Evolutionary conservation across 352 stramenopile genomes (phyloP).

Genomic region (Globisporangium barbulae): DNA sequence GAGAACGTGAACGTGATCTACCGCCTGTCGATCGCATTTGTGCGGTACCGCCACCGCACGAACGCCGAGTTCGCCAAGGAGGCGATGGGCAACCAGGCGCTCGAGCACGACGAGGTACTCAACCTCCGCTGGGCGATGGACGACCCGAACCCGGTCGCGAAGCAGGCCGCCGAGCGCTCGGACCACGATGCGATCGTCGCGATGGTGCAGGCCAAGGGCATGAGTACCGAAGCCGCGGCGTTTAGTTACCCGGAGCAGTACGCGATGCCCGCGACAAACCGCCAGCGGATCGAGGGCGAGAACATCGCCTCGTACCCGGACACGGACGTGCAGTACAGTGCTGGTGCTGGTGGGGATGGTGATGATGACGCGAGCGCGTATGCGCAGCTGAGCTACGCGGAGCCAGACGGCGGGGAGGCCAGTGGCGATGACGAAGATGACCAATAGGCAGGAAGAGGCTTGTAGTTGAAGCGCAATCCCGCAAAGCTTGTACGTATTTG

Average conservation of each 20-base stretch:
- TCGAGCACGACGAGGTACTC: slow-evolving; percentile 88
- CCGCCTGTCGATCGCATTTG: slow-evolving; percentile 89
- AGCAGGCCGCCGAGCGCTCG: slow-evolving; percentile 78
- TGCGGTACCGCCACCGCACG: slow-evolving; percentile 78
- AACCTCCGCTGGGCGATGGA: slow-evolving; percentile 93
- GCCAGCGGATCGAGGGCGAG: slow-evolving; percentile 60
- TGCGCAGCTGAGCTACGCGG: slow-evolving; percentile 59
- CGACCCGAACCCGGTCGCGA: slow-evolving; percentile 92
- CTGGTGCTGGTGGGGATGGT: not conserved
- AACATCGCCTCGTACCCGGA: slow-evolving; percentile 69
- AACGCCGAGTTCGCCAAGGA: slow-evolving; percentile 85
- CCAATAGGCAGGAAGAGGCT: slow-evolving; percentile 12
- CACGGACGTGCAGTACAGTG: slow-evolving; percentile 57
- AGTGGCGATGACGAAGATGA: slow-evolving; percentile 24
- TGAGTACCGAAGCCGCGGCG: slow-evolving; percentile 53
- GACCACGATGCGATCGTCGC: slow-evolving; percentile 89
- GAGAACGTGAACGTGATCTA: slow-evolving; percentile 94
- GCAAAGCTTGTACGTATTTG: not conserved
- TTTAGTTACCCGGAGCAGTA: slow-evolving; percentile 82
- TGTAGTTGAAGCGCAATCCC: not conserved
- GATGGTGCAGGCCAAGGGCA: slow-evolving; percentile 72
- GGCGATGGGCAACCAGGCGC: slow-evolving; percentile 89
- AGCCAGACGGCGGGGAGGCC: slow-evolving; percentile 16
- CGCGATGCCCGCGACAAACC: slow-evolving; percentile 66
- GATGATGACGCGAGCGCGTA: slow-evolving; percentile 31